Base-by-base conservation (phyloP, 768 basidiomycete species). In the Mycena latifolia region DNA sequence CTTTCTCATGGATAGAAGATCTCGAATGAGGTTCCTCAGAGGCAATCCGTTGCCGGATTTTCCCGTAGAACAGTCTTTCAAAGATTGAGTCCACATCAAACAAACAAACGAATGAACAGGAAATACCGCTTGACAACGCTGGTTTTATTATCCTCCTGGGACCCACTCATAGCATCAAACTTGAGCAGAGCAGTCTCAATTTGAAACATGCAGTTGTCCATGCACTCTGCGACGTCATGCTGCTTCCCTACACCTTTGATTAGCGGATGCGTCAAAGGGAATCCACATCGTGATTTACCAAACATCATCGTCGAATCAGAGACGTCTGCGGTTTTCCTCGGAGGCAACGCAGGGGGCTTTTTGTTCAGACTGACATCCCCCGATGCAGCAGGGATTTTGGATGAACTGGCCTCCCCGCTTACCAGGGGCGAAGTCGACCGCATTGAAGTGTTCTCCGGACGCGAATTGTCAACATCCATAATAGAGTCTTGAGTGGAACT, bases 181-280 rank as follows among this genome's bases (percentile, higher is more conserved):
- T 92, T 92, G 41, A 95, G 82, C 51, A 95, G 76, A 1, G 95
- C 96, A 5, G 94, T 92, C 78, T 99, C 98, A 55, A 99, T 95
- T 78, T 99, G 98, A 80, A 98, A 98, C 85, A 99, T 92, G 81
- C 96, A 96, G 73, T 99, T 99, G 78, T 99, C 97, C 92, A 99
- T 95, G 79, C 97, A 98, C 78, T 99, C 98, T 0, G 97, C 92
- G 15, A 99, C 96, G 76, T 99, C 98, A 73, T 99, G 97, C 73
- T 99, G 98, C 72, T 92, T 92, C 7, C 97, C 96, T 95, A 62
- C 35, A 74, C n/a, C 66, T 51, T 53, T 35, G 35, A 35, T 72
- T 43, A 73, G 56, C 39, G 22, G 57, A 63, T 45, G 27, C 54
- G 25, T 7, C 17, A 24, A 52, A 59, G 3, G 33, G 52, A 50